Evolutionary conservation across 495 filamentous ascomycete species (phyloP).

Genomic region (Lophiotrema nucula): DNA sequence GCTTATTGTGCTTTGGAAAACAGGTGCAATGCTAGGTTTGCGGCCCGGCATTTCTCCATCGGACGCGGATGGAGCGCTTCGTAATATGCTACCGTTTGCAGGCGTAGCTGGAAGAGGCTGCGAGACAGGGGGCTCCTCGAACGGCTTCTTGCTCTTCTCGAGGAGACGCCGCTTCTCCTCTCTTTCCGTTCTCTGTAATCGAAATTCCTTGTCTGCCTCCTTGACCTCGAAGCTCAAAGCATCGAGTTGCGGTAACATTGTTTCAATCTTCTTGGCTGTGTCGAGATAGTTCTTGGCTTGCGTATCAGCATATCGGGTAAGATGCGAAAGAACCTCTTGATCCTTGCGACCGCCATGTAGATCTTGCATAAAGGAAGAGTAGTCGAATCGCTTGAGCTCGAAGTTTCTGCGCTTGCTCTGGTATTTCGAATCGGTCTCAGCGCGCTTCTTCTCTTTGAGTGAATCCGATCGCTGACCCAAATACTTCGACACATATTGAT

Average conservation of each 20-base stretch:
- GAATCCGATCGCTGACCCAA: slow-evolving; percentile 94
- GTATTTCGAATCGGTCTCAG: slow-evolving; percentile 93
- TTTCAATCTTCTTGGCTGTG: slow-evolving; percentile 82
- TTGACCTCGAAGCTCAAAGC: slow-evolving; percentile 86
- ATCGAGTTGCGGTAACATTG: slow-evolving; percentile 84
- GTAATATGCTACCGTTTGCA: slow-evolving; percentile 8
- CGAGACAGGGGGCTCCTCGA: slow-evolving; percentile 62
- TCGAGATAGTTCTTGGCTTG: slow-evolving; percentile 81
- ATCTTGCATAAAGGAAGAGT: slow-evolving; percentile 99
- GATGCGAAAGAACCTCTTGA: slow-evolving; percentile 91
- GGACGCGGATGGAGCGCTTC: neutral
- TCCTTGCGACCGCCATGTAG: slow-evolving; percentile 96
- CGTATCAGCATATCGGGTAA: slow-evolving; percentile 90
- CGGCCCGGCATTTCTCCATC: slow-evolving; percentile 18
- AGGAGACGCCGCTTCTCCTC: slow-evolving; percentile 87
- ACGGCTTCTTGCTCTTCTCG: slow-evolving; percentile 83
- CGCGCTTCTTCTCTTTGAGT: slow-evolving; percentile 92
- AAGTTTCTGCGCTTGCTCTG: slow-evolving; percentile 91
- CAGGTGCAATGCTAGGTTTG: slow-evolving; percentile 16
- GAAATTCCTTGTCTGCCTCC: slow-evolving; percentile 92
- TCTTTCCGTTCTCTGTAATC: slow-evolving; percentile 85
- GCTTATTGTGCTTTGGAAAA: slow-evolving; percentile 31
- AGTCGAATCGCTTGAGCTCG: slow-evolving; percentile 96
- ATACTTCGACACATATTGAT: slow-evolving; percentile 89
- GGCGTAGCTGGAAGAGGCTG: slow-evolving; percentile 11